Base-by-base conservation (phyloP, 73 alveolate species). In the Stentor coeruleus region DNA sequence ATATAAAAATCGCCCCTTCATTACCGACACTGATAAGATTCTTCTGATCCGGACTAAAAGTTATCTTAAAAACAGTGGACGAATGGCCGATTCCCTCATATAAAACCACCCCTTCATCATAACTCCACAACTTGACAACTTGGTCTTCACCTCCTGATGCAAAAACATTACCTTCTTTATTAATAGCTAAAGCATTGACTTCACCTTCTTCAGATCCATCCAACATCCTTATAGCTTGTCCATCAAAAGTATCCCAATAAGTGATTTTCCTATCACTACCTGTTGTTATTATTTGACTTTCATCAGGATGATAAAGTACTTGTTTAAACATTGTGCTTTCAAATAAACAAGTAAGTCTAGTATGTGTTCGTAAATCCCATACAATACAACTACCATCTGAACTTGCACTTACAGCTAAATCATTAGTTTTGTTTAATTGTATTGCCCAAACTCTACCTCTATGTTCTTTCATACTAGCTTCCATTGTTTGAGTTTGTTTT, bases 121-220 rank as follows among this genome's bases (percentile, higher is more conserved):
- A 96, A 86, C 97, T 98, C 99, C 99, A 98, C 39, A 96, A 81
- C 81, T 96, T 96, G 55, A 97, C 96, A 59, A 83, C 88, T 77
- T 97, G 96, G 88, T 96, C 99, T 82, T 98, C 99, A 0, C 99
- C 99, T 20, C 99, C 99, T 49, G 98, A 89, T 37, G 97, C 98
- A 87, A 94, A 98, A 89, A 91, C 97, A 76, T 96, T 96, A 80
- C 99, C 99, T 73, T 95, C 97, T 85, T 84, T 91, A 55, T 99
- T 91, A 77, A 97, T 95, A n/a, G 98, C 97, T 33, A 97, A 91
- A n/a, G 99, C 97, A 87, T 97, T 96, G 84, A 98, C 93, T 91
- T 98, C 99, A 30, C 99, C 99, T 60, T 93, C 97, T 66, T 94
- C 99, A 28, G 99, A 91, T 33, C 99, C 99, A 87, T 98, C 99